Evolutionary conservation across 129 eudicot species (phyloP), one percentile per base, ranked within the genome.

Genomic region (Daucus carota): DNA sequence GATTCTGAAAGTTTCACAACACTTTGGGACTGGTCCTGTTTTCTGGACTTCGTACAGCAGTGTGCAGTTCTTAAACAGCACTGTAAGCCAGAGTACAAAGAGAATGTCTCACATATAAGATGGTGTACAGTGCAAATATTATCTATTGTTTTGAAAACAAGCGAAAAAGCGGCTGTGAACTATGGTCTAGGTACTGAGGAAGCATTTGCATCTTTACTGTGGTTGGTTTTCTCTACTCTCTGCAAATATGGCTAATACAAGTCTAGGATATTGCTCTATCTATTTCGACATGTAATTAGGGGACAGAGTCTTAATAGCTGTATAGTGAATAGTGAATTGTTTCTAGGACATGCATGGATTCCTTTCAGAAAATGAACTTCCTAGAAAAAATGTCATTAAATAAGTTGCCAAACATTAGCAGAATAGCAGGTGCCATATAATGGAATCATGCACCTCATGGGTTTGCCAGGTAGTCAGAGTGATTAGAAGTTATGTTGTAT

Each of bases 11-110:
- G 77, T 77, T 86, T 91, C 75, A 59, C 86, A n/a, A 84, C 85
- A 72, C 76, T 82, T 50, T 94, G 99, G 99, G 87, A 94, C 24
- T 94, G 99, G 99, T 91, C 96, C 46, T 85, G 86, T 81, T 81
- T 82, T 81, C 43, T 86, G 83, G 85, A 84, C 88, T 79, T 89
- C 76, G 44, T 83, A 71, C 84, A 79, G 40, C 90, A 77, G 63
- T 50, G 76, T 43, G 48, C 78, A 29, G 73, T 81, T 76, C 70
- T 77, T 41, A 44, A 79, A 42, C 68, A 48, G 60, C 60, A 33
- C n/a, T 80, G 38, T 63, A 62, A 71, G 40, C 73, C 81, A 34
- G 84, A 74, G 78, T 73, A 79, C 63, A 76, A 70, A 75, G 69
- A 52, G 79, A 76, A 70, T 75, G 73, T 76, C 10, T 45, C 63